Percentiles rank a stretch among this genome's conserved stretches.
These are phyloP conservation scores for Fonsecaea monophora DNA, from an alignment of 2,329 filamentous ascomycete genomes.

Conservation along the genomic window DNA sequence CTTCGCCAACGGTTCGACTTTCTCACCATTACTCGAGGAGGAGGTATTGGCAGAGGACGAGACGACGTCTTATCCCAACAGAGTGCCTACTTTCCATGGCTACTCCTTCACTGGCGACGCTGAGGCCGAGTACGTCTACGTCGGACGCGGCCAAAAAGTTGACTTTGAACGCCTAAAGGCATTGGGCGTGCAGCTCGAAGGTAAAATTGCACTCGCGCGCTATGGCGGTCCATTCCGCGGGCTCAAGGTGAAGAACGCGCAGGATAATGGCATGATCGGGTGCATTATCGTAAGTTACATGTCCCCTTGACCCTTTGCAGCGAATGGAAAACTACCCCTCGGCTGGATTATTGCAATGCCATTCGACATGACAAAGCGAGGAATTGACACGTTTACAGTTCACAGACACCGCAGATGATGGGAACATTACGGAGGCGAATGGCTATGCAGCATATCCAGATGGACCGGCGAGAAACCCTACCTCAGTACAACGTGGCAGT, in stretches of 20 bases:
- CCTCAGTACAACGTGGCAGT: constrained; percentile 54
- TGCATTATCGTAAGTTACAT: constrained; percentile 44
- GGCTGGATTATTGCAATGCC: background rate
- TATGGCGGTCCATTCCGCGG: constrained; percentile 56
- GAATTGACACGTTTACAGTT: constrained; percentile 40
- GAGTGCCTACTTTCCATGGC: constrained; percentile 56
- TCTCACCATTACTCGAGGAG: constrained; percentile 37
- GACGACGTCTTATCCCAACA: constrained; percentile 43
- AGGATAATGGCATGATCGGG: constrained; percentile 54
- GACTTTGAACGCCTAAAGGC: constrained; percentile 54
- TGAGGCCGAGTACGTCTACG: constrained; percentile 57
- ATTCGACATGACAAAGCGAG: background rate
- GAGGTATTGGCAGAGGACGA: constrained; percentile 39
- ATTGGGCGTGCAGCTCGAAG: constrained; percentile 53
- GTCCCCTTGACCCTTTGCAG: background rate
- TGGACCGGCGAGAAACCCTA: constrained; percentile 55
- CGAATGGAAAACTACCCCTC: background rate
- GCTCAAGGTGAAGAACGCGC: constrained; percentile 57
- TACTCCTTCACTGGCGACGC: constrained; percentile 56
- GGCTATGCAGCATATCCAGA: constrained; percentile 53
- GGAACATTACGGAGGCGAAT: constrained; percentile 56
- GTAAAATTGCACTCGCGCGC: constrained; percentile 57
- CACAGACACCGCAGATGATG: constrained; percentile 55
- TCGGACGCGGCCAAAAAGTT: constrained; percentile 51
- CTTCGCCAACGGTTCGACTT: constrained; percentile 38